Evolutionary conservation across 2,329 filamentous ascomycete genomes (phyloP).

Genomic region (Colletotrichum sublineola): DNA sequence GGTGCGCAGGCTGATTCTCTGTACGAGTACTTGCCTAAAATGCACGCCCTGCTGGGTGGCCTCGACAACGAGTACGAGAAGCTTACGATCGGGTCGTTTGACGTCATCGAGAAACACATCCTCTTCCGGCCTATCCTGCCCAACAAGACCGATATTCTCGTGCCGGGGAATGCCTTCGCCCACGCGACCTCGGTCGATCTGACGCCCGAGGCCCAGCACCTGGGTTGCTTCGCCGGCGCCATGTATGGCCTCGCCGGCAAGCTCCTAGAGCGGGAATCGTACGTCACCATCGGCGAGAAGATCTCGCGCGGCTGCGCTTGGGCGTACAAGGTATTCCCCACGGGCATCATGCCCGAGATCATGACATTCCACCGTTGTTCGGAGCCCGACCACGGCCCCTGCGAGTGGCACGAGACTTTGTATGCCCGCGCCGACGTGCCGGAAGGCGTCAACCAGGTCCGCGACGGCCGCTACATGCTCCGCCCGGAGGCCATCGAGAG

Average conservation of each 20-base stretch:
- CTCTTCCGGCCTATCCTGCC: constrained; percentile 78
- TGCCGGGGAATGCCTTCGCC: constrained; percentile 61
- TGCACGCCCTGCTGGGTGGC: constrained; percentile 74
- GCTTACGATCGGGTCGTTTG: constrained; percentile 75
- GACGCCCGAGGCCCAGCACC: constrained; percentile 63
- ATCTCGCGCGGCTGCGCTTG: constrained; percentile 68
- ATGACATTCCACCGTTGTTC: constrained; percentile 55
- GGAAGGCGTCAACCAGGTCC: constrained; percentile 70
- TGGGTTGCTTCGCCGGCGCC: constrained; percentile 75
- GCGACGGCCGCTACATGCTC: constrained; percentile 58
- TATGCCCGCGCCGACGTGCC: constrained; percentile 51
- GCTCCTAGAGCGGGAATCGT: constrained; percentile 63
- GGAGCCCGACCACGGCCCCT: constrained; percentile 50
- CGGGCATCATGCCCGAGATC: constrained; percentile 68
- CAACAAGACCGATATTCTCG: constrained; percentile 69
- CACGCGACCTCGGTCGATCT: constrained; percentile 49
- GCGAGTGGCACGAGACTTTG: constrained; percentile 50
- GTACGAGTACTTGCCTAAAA: constrained; percentile 73
- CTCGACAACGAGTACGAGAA: constrained; percentile 71
- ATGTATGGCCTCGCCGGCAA: constrained; percentile 74
- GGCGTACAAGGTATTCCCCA: constrained; percentile 64
- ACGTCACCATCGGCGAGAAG: constrained; percentile 61
- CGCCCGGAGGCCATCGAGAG: constrained; percentile 67
- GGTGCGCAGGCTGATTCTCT: constrained; percentile 62
- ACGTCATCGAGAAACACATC: constrained; percentile 71